These are phyloP conservation scores for Pontederia paniculata DNA, from an alignment of 176 grass and related monocot genomes.

Conservation along the genomic window DNA sequence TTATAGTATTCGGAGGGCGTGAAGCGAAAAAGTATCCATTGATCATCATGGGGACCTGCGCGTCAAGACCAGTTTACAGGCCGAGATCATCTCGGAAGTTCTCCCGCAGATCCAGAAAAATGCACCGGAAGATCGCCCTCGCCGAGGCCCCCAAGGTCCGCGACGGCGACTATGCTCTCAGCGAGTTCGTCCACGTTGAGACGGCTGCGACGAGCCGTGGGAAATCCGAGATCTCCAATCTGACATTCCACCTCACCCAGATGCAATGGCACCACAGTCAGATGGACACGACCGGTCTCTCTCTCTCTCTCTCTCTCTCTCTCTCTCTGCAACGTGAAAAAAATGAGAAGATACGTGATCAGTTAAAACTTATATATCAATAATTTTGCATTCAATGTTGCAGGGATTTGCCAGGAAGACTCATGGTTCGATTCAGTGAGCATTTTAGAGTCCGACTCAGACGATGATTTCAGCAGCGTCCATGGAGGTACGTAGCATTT, in stretches of 20 bases:
- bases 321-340: background rate
- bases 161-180: constrained; percentile 25
- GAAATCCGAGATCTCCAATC: constrained; percentile 45
- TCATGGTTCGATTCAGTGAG: constrained; percentile 92
- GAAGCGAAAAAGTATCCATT: background rate
- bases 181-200: constrained; percentile 64
- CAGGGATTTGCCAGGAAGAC: constrained; percentile 62
- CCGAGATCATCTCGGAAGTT: constrained; percentile 23
- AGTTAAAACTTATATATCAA: too few species aligned
- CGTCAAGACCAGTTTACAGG: constrained; percentile 33
- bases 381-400: too few species aligned
- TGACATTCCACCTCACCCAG: constrained; percentile 66
- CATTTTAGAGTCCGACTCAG: constrained; percentile 76
- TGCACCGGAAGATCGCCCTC: constrained; percentile 17
- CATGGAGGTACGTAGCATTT: constrained; percentile 41
- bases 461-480: constrained; percentile 82
- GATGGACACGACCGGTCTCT: constrained; percentile 47
- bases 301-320: constrained; percentile 8
- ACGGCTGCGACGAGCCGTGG: constrained; percentile 24
- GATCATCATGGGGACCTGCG: constrained; percentile 44
- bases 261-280: constrained; percentile 83
- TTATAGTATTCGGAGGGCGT: background rate
- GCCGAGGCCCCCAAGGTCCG: constrained; percentile 35
- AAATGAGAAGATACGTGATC: too few species aligned
- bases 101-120: constrained; percentile 25